These are phyloP conservation scores for Malassezia vespertilionis DNA, from an alignment of 1,284 basidiomycete genomes.

Conservation along the genomic window DNA sequence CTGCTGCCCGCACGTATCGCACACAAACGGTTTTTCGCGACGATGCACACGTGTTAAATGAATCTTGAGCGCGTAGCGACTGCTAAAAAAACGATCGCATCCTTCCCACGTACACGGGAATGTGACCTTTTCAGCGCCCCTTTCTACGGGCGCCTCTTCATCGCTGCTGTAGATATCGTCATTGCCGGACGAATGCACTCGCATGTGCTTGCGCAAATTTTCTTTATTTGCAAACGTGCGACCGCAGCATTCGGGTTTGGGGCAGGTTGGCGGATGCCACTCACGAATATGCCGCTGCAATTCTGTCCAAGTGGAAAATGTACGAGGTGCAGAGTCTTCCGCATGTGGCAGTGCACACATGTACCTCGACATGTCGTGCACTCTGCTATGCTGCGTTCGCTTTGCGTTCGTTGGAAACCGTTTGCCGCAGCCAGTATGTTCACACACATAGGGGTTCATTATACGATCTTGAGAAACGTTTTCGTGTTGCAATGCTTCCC, in stretches of 20 bases:
- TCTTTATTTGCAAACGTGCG: conserved; percentile 12
- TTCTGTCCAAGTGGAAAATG: conserved; percentile 15
- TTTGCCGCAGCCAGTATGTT: conserved; percentile 2
- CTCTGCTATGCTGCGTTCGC: conserved; percentile 6
- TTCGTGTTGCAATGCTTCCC: neutral
- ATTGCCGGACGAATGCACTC: neutral
- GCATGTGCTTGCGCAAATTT: conserved; percentile 9
- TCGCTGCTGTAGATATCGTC: neutral
- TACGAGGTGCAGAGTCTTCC: neutral
- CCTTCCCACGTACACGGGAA: conserved; percentile 13
- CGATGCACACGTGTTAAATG: conserved; percentile 9
- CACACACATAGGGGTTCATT: conserved; percentile 4
- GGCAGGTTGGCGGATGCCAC: conserved; percentile 13
- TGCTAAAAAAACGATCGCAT: conserved; percentile 5
- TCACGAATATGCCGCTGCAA: conserved; percentile 11
- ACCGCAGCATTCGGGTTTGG: neutral
- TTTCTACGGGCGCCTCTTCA: neutral
- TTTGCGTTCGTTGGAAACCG: conserved; percentile 12
- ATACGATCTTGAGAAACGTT: too few relatives aligned
- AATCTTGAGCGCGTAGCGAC: conserved; percentile 3
- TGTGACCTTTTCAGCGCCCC: neutral
- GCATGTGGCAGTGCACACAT: conserved; percentile 7
- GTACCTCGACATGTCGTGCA: conserved; percentile 11
- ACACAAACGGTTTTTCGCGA: conserved; percentile 6
- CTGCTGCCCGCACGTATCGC: conserved; percentile 4